phyloP scores from a whole-genome alignment of 352 stramenopile species.

The Globisporangium viniferum region DNA sequence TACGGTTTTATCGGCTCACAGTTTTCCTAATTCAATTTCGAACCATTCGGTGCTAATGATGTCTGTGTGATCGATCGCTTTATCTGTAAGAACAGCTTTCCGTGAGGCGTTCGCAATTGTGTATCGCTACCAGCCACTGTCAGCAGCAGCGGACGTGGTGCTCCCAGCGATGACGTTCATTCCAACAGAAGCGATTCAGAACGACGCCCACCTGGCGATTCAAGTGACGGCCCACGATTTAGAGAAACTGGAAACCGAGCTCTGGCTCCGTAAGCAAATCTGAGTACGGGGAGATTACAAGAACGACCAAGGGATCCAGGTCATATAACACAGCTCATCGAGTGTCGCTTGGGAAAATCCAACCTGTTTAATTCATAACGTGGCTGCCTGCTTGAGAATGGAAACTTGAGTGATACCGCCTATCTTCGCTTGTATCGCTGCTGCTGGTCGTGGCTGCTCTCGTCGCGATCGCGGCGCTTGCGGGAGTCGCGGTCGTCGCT shows the following conservation, averaged over 20 bases:
- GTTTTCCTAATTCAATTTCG: background rate
- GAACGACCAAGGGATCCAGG: background rate
- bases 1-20: constrained; percentile 6
- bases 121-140: constrained; percentile 8
- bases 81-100: constrained; percentile 3
- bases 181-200: constrained; percentile 58
- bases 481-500: constrained; percentile 60
- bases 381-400: background rate
- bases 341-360: background rate
- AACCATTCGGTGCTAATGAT: background rate
- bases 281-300: constrained; percentile 21
- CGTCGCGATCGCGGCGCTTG: constrained; percentile 60
- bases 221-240: constrained; percentile 76
- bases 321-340: background rate
- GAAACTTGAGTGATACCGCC: constrained; percentile 19
- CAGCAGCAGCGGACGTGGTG: background rate
- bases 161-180: constrained; percentile 73
- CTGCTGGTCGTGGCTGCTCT: constrained; percentile 23
- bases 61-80: background rate
- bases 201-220: constrained; percentile 38
- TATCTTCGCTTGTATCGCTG: constrained; percentile 43
- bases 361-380: constrained; percentile 1
- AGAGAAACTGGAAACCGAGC: constrained; percentile 79
- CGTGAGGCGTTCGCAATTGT: background rate
- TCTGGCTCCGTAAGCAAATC: constrained; percentile 78